Conservation (phyloP, 768 basidiomycete species). For the Leccinum imitatum region DNA sequence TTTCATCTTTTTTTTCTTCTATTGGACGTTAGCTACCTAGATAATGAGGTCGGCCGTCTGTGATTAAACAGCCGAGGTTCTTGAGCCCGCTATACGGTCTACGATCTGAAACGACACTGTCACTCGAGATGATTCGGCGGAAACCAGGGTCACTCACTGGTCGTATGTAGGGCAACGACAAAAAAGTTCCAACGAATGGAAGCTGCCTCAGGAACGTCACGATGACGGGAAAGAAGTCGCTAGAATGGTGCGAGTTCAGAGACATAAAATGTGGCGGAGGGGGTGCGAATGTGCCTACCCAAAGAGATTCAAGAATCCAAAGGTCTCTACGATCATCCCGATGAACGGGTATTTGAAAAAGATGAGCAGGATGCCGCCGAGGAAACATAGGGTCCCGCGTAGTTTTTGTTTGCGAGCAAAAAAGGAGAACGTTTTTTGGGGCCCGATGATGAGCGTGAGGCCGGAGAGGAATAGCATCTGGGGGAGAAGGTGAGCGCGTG, state of each 20-base stretch:
- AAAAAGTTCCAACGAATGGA: constrained; percentile 83
- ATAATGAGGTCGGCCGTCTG: not conserved
- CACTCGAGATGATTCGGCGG: constrained; percentile 1
- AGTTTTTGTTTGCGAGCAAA: constrained; percentile 95
- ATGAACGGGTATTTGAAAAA: constrained; percentile 95
- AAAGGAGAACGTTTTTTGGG: constrained; percentile 96
- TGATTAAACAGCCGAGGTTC: constrained; percentile 66
- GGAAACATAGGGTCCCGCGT: constrained; percentile 84
- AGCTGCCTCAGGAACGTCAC: constrained; percentile 95
- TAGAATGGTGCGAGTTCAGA: constrained; percentile 34
- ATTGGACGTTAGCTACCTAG: constrained; percentile 11
- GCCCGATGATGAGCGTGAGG: constrained; percentile 94
- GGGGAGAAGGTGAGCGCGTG: constrained; percentile 1
- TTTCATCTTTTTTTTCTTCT: constrained; percentile 14
- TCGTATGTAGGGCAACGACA: constrained; percentile 87
- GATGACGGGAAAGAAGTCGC: constrained; percentile 99
- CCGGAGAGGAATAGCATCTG: constrained; percentile 96
- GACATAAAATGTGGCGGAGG: not conserved
- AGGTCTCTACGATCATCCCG: constrained; percentile 90
- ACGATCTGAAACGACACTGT: constrained; percentile 49
- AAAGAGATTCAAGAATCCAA: constrained; percentile 97
- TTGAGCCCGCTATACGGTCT: constrained; percentile 78
- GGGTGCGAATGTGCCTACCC: constrained; percentile 52
- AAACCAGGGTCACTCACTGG: constrained; percentile 47
- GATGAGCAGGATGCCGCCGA: constrained; percentile 88